Evolutionary conservation across 345 rosid genomes (phyloP).

Genomic region (Cochlearia excelsa): DNA sequence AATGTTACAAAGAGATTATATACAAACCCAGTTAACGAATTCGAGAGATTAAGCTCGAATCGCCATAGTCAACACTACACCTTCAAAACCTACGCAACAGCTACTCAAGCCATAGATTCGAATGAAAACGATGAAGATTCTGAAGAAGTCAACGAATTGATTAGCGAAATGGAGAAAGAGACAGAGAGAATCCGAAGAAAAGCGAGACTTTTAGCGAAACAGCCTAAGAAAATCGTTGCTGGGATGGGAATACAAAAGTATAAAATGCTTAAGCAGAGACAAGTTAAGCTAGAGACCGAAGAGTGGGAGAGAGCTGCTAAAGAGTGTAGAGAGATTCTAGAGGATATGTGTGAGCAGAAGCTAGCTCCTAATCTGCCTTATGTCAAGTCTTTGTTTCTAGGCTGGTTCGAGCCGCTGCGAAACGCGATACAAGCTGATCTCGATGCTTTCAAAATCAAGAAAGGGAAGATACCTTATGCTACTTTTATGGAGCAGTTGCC

Average conservation of each 20-base stretch:
- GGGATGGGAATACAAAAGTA: constrained; percentile 64
- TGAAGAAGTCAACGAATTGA: constrained; percentile 61
- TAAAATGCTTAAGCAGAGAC: constrained; percentile 52
- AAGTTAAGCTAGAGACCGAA: constrained; percentile 81
- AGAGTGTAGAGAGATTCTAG: constrained; percentile 79
- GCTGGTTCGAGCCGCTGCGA: constrained; percentile 93
- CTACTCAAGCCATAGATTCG: constrained; percentile 49
- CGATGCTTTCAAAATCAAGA: constrained; percentile 41
- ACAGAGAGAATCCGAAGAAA: constrained; percentile 32
- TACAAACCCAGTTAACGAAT: constrained; percentile 27
- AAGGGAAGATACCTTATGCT: constrained; percentile 42
- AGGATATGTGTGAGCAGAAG: constrained; percentile 92
- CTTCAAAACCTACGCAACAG: constrained; percentile 46
- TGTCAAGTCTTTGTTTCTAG: constrained; percentile 77
- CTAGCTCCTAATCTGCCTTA: constrained; percentile 94
- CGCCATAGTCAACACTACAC: constrained; percentile 12
- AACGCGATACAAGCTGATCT: constrained; percentile 79
- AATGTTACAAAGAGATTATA: constrained; percentile 14
- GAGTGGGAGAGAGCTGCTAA: constrained; percentile 88
- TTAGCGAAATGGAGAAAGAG: constrained; percentile 44
- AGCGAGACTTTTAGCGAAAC: constrained; percentile 32
- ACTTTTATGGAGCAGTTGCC: constrained; percentile 57
- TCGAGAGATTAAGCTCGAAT: constrained; percentile 22
- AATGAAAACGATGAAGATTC: constrained; percentile 49
- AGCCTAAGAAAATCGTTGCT: constrained; percentile 48